Percentiles rank a stretch among this genome's conserved stretches.
Evolutionary conservation across 495 filamentous ascomycete species (phyloP).

Genomic region (Aspergillus heteromorphus): DNA sequence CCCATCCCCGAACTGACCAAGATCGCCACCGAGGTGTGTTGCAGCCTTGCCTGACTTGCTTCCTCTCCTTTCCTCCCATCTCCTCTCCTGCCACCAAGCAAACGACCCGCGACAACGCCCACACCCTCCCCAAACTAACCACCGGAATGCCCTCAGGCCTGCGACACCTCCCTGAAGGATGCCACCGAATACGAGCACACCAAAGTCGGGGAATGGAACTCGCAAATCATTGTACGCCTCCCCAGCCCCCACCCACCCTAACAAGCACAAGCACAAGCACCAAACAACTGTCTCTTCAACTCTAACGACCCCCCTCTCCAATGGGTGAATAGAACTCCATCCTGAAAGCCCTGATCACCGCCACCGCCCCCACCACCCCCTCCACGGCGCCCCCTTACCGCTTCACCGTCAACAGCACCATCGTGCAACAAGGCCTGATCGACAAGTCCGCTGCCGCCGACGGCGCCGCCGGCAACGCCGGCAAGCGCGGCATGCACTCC

Average conservation of each 20-base stretch:
- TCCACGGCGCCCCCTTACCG: slow-evolving; percentile 58
- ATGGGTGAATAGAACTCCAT: slow-evolving; percentile 66
- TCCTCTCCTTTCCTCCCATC: not conserved
- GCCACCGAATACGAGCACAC: slow-evolving; percentile 76
- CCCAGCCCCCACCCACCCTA: not conserved
- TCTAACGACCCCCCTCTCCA: not conserved
- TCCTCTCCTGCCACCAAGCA: not conserved
- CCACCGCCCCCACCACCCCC: slow-evolving; percentile 58
- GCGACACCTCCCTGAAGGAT: slow-evolving; percentile 66
- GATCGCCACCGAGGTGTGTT: slow-evolving; percentile 74
- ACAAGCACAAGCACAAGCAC: slow-evolving; percentile 1
- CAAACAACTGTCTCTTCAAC: not conserved
- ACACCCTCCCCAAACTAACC: not conserved
- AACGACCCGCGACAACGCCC: not conserved
- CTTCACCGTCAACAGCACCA: slow-evolving; percentile 94
- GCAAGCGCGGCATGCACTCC: slow-evolving; percentile 91
- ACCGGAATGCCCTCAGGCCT: slow-evolving; percentile 56
- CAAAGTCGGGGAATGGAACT: slow-evolving; percentile 79
- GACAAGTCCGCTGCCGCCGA: slow-evolving; percentile 38
- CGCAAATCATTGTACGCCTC: slow-evolving; percentile 73
- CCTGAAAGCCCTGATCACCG: slow-evolving; percentile 78
- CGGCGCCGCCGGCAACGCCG: slow-evolving; percentile 48
- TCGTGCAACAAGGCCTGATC: slow-evolving; percentile 75
- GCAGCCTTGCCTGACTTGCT: not conserved
- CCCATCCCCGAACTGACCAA: slow-evolving; percentile 69